Base-by-base conservation (phyloP, 495 filamentous ascomycete genomes). In the Neurospora sp. region DNA sequence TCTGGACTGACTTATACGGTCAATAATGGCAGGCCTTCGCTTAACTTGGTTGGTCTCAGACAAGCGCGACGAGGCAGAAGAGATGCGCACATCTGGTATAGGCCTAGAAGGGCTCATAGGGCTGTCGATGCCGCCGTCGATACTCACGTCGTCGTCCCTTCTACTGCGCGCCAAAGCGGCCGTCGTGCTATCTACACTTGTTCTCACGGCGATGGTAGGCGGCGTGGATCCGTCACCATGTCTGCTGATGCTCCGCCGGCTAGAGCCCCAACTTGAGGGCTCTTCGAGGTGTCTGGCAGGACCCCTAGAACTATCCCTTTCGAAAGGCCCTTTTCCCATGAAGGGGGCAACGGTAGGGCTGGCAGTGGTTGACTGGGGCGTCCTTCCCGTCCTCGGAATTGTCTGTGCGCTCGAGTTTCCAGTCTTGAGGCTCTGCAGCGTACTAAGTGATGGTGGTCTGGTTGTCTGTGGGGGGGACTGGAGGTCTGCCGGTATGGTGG, bases 341-440 rank as follows among this genome's bases (percentile, higher is more conserved):
- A 89, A 77, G 37, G 90, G 86, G 12, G 86, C 88, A 44, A 90
- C 77, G 22, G 77, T 77, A 39, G 80, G 77, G 59, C 70, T 74
- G 40, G 72, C 59, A 7, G 77, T 70, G n/a, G 70, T 70, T 7
- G 78, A 16, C 9, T 42, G 59, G 14, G 80, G 77, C 72, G 82
- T 75, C 40, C 82, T 84, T 31, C 82, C 80, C 75, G 86, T 86
- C 42, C 84, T 85, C 12, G 89, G 78, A 16, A 87, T 82, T 77
- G 76, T 82, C 69, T 83, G 82, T 10, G 71, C 80, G 17, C 84
- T 88, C 1, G 86, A 80, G 0, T 86, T 78, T 2, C 84, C 76
- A 0, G 87, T 86, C 73, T 89, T 90, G 2, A 87, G 86, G 16
- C 85, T 84, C 68, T 85, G 78, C 70, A 86, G 83, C n/a, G 84